Base-by-base conservation (phyloP, 2,329 filamentous ascomycete species). In the Aspergillus thermomutatus region DNA sequence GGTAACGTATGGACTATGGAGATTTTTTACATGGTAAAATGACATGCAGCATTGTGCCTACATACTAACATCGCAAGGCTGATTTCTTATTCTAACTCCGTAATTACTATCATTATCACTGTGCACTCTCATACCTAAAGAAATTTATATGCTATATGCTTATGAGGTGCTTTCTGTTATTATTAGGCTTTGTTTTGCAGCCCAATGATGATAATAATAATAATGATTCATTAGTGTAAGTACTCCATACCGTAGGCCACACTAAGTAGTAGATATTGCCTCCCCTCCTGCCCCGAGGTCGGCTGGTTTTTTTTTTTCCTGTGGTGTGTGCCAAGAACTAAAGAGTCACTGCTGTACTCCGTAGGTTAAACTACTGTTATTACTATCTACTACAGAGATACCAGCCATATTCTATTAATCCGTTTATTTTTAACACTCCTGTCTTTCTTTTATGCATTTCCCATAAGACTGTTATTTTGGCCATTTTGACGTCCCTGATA, bases 271-370 rank as follows among this genome's bases (percentile, higher is more conserved):
- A n/a, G n/a, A n/a, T n/a, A n/a, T n/a, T n/a, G n/a, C n/a, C n/a
- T 17, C 5, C 31, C 4, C 17, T 17, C 4, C 21, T 47, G 14
- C 53, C 60, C 58, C 60, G 60, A 62, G 34, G 56, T 62, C 60
- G 60, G 60, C 60, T 52, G 28, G 21, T 48, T 54, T 54, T 53
- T 50, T 52, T 19, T 34, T 43, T 53, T 50, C 43, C 43, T 53
- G 49, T 52, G 10, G 31, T 25, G 43, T 49, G 54, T 53, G 60
- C 58, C 56, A 60, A 63, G 59, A 40, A 50, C 47, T 40, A 14
- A 52, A 53, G 50, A 58, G 53, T 63, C 59, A 59, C 55, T 37
- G 2, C 11, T 34, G 10, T 9, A 28, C 27, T 14, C 31, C 31
- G 31, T 17, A 7, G 31, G 31, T 34, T 17, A 5, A 34, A 52